A percentile compares a stretch with the other conserved stretches of the same genome.
These are phyloP conservation scores for Athelia psychrophila DNA, from an alignment of 1,284 basidiomycete genomes.

Conservation along the genomic window DNA sequence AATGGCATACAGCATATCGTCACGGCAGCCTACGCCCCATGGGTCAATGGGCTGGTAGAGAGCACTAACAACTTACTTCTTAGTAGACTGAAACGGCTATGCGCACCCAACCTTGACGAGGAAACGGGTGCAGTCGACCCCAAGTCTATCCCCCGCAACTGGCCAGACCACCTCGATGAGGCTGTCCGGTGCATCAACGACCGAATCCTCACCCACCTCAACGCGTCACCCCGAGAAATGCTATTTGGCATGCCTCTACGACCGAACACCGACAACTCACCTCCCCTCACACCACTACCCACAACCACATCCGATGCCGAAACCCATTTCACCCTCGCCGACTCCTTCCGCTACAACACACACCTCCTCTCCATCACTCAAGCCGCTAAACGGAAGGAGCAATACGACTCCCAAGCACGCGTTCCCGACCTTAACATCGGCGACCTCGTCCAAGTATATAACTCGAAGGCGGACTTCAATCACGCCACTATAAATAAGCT, in stretches of 20 bases:
- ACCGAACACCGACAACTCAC: constrained; percentile 12
- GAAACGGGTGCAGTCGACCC: constrained; percentile 16
- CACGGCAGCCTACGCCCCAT: constrained; percentile 34
- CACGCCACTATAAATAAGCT: constrained; percentile 19
- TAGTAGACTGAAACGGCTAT: constrained; percentile 22
- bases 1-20: constrained; percentile 18
- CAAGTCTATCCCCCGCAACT: constrained; percentile 18
- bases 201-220: constrained; percentile 14
- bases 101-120: constrained; percentile 27
- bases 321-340: constrained; percentile 22
- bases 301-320: constrained; percentile 9
- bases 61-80: constrained; percentile 30
- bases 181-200: constrained; percentile 25
- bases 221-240: constrained; percentile 26
- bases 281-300: not conserved
- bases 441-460: constrained; percentile 10
- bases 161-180: constrained; percentile 29
- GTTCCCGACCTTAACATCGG: not conserved
- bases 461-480: constrained; percentile 14
- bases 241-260: constrained; percentile 21
- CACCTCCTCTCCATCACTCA: constrained; percentile 16
- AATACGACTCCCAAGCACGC: constrained; percentile 17
- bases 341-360: constrained; percentile 25
- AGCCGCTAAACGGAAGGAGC: constrained; percentile 9
- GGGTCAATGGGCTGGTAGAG: constrained; percentile 35